Conservation (phyloP, 768 basidiomycete genomes). For the Mycena belliarum region DNA sequence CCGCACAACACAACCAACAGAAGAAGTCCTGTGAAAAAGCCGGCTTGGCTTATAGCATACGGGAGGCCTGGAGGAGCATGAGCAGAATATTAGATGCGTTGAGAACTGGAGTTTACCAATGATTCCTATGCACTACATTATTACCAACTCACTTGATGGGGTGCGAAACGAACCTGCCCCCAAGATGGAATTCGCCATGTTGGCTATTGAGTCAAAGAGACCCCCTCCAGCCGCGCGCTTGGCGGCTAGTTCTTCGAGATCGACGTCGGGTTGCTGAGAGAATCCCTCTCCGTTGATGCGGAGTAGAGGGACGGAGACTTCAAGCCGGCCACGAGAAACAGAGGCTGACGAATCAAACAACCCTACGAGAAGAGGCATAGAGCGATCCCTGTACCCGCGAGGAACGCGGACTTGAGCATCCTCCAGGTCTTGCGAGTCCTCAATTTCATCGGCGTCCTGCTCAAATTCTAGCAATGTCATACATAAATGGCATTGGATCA, state of each 20-base stretch:
- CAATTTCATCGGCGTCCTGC: constrained; percentile 80
- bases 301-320: constrained; percentile 53
- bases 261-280: constrained; percentile 40
- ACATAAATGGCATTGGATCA: constrained; percentile 3
- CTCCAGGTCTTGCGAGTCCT: constrained; percentile 47
- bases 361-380: constrained; percentile 79
- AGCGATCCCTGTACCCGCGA: constrained; percentile 47
- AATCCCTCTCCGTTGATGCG: constrained; percentile 33
- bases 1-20: constrained; percentile 77
- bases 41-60: constrained; percentile 92
- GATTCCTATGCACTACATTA: neutral
- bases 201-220: constrained; percentile 77
- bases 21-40: constrained; percentile 85
- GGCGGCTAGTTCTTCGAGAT: constrained; percentile 73
- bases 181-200: constrained; percentile 96
- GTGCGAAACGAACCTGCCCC: constrained; percentile 67
- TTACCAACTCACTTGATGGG: neutral
- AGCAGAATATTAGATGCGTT: neutral
- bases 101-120: constrained; percentile 1
- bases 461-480: constrained; percentile 66
- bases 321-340: constrained; percentile 54
- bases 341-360: constrained; percentile 73
- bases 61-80: constrained; percentile 67
- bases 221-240: constrained; percentile 71
- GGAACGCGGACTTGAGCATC: constrained; percentile 31